Base-by-base conservation (phyloP, 306 rosid genomes). In the Dryas drummondii region DNA sequence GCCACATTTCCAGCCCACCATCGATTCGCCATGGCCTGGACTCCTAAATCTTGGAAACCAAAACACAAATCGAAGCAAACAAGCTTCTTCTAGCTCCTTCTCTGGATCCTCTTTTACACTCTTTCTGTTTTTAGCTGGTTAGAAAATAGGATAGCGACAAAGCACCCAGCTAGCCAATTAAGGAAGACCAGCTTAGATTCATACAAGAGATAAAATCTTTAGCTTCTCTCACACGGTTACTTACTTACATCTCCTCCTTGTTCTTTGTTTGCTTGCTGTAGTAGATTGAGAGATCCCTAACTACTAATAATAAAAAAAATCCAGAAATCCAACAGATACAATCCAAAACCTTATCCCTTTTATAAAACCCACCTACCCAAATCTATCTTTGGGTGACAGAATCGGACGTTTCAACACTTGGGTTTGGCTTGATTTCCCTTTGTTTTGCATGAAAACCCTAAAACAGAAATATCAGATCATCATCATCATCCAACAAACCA, bases 1-100 rank as follows among this genome's bases (percentile, higher is more conserved):
- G 86, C 88, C 48, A 83, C 87, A 72, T 86, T 91, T 64, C 87
- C 96, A 44, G 87, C 83, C 97, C 98, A 86, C 98, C 97, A 94
- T 4, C 90, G 82, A 82, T 85, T 88, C 71, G 97, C 84, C 98
- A 90, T 90, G 14, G 59, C 52, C 15, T 13, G 58, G 37, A 79
- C n/a, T 37, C 7, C 61, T 58, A 58, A 26, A 26, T 58, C 64
- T 26, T 11, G 16, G 4, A 52, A 12, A 68, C n/a, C 16, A 16
- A n/a, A 9, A 46, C 51, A 26, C 14, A 62, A 70, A 70, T 66
- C 65, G 26, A 27, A 47, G 66, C 58, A 70, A 14, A 7, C 32
- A 45, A 26, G 16, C 42, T 46, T 45, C 46, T 13, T 5, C 5
- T 22, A 22, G 22, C 22, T 27, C 19, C 7, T 54, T 4, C 40